Percentiles rank a stretch among this genome's conserved stretches.
Conservation (phyloP, 2,329 filamentous ascomycete species). For the Venturia nashicola region DNA sequence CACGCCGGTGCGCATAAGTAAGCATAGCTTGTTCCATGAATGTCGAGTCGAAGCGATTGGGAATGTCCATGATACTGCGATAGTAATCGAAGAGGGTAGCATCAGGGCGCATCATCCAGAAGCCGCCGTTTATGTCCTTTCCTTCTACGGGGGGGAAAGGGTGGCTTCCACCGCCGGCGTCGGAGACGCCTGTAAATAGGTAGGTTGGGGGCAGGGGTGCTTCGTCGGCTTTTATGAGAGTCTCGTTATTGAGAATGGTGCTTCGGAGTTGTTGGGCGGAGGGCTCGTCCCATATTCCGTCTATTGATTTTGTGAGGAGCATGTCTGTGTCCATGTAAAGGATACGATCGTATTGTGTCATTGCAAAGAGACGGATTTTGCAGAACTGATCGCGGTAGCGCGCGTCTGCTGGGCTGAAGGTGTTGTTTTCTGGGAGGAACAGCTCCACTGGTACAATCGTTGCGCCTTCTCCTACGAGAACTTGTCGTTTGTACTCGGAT, state of each 20-base stretch:
- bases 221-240: not conserved
- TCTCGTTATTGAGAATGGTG: not conserved
- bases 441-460: constrained; percentile 4
- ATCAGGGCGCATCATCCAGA: constrained; percentile 9
- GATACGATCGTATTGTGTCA: constrained; percentile 9
- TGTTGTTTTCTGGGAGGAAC: not conserved
- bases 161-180: constrained; percentile 1
- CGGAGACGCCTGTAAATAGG: constrained; percentile 4
- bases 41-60: constrained; percentile 1
- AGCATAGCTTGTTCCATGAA: constrained; percentile 10
- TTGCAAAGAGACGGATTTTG: constrained; percentile 9
- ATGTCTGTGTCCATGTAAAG: constrained; percentile 11
- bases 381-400: constrained; percentile 9
- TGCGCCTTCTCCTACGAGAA: constrained; percentile 8
- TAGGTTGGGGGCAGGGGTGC: not conserved
- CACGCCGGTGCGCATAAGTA: constrained; percentile 7
- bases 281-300: constrained; percentile 5
- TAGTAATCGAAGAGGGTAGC: constrained; percentile 6
- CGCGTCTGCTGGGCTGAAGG: not conserved
- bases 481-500: not conserved
- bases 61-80: not conserved
- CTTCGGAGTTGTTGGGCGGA: not conserved
- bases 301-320: constrained; percentile 9
- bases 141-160: not conserved
- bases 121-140: constrained; percentile 2